Evolutionary conservation across 2,329 filamentous ascomycete genomes (phyloP).

Genomic region (Diaporthe australafricana): DNA sequence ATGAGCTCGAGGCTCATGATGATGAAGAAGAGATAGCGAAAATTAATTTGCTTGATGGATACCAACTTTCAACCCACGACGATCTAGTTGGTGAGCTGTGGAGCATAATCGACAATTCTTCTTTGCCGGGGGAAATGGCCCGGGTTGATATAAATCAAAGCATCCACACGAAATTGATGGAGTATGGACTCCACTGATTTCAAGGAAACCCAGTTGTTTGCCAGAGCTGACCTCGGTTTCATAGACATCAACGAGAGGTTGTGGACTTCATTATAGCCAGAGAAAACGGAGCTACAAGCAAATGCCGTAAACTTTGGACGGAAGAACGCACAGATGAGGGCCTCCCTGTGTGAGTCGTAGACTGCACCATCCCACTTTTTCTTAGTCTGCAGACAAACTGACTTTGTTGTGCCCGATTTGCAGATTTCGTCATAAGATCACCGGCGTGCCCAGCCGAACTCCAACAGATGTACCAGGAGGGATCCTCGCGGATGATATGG

Average conservation of each 20-base stretch:
- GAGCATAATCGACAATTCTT: neutral
- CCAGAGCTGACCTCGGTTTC: neutral
- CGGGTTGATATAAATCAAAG: neutral
- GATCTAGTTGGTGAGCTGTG: neutral
- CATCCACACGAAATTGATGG: neutral
- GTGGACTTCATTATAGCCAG: neutral
- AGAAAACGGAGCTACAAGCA: neutral
- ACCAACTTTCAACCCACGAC: neutral
- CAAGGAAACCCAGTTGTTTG: too few species aligned
- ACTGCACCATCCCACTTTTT: neutral
- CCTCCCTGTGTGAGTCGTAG: neutral
- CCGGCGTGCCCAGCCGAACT: conserved; percentile 10
- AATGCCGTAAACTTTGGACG: neutral
- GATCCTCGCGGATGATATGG: conserved; percentile 42
- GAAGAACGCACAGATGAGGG: neutral
- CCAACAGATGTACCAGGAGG: conserved; percentile 38
- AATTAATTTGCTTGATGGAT: neutral
- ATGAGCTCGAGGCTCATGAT: neutral
- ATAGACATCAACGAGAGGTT: neutral
- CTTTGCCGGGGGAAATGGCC: neutral
- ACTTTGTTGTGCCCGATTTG: neutral
- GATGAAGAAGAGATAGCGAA: neutral
- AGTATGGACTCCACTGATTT: neutral
- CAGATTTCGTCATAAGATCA: conserved; percentile 15
- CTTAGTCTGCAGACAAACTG: neutral